phyloP scores from a whole-genome alignment of 2,329 filamentous ascomycete species.

The Colletotrichum endophyticum region DNA sequence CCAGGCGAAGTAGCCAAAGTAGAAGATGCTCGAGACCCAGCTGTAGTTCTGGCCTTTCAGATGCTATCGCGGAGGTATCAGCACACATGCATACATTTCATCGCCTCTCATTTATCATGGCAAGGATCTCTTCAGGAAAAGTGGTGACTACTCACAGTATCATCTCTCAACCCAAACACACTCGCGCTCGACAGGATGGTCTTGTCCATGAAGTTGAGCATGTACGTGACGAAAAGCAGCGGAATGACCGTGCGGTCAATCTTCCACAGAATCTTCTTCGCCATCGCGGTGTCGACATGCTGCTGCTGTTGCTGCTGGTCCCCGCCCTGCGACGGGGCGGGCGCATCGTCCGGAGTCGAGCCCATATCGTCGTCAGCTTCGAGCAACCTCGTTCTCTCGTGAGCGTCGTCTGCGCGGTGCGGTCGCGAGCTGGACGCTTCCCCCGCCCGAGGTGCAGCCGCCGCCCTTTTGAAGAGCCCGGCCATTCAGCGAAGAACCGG shows the following conservation, averaged over 20 bases:
- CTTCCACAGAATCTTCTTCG: slow-evolving; percentile 51
- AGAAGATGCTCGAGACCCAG: slow-evolving; percentile 41
- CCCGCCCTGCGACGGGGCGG: neutral
- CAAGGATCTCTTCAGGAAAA: neutral
- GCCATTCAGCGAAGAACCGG: neutral
- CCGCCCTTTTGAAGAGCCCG: slow-evolving; percentile 7
- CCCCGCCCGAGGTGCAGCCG: neutral
- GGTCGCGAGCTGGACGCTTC: neutral
- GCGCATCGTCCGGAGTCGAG: neutral
- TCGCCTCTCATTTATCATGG: too few species aligned
- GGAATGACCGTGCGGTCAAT: slow-evolving; percentile 62
- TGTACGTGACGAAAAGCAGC: slow-evolving; percentile 61
- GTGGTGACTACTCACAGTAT: slow-evolving; percentile 35
- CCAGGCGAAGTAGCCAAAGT: slow-evolving; percentile 52
- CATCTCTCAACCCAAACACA: slow-evolving; percentile 59
- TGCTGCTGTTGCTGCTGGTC: neutral
- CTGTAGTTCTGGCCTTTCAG: slow-evolving; percentile 64
- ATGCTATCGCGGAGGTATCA: slow-evolving; percentile 44
- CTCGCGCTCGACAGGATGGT: slow-evolving; percentile 59
- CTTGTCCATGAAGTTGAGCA: slow-evolving; percentile 68
- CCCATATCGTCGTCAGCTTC: slow-evolving; percentile 6
- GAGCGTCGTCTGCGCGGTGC: neutral
- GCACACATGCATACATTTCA: neutral
- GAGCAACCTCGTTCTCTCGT: slow-evolving; percentile 1
- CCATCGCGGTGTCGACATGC: slow-evolving; percentile 24